Conservation (phyloP, 306 rosid genomes). For the Sophora flavescens region DNA sequence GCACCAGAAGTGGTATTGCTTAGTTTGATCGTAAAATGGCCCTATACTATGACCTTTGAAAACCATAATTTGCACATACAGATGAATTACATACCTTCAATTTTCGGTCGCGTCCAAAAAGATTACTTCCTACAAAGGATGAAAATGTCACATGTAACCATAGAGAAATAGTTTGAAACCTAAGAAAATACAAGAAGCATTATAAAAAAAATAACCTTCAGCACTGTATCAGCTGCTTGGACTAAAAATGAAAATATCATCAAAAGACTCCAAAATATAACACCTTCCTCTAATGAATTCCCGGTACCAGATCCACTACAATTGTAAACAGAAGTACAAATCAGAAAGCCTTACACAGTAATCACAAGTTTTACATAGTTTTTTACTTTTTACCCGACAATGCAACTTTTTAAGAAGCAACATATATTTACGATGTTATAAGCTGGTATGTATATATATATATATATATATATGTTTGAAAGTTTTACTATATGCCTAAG, state of each 20-base stretch:
- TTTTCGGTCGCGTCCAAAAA: slow-evolving; percentile 66
- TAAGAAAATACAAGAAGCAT: slow-evolving; percentile 39
- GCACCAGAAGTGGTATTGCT: slow-evolving; percentile 5
- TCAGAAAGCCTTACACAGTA: slow-evolving; percentile 21
- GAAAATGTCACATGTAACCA: slow-evolving; percentile 48
- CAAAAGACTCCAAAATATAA: slow-evolving; percentile 86
- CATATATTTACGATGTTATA: neutral
- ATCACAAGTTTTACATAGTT: slow-evolving; percentile 14
- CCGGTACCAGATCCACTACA: slow-evolving; percentile 88
- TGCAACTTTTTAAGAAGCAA: neutral
- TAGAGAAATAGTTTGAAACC: slow-evolving; percentile 35
- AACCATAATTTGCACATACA: slow-evolving; percentile 24
- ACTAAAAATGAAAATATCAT: slow-evolving; percentile 88
- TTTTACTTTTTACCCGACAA: slow-evolving; percentile 12
- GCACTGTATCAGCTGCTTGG: slow-evolving; percentile 87
- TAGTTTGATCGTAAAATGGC: slow-evolving; percentile 2
- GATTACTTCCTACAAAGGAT: slow-evolving; percentile 72
- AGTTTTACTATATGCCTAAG: slow-evolving; percentile 6
- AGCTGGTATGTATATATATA: too few relatives aligned
- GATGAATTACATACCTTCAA: slow-evolving; percentile 64
- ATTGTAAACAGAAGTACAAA: slow-evolving; percentile 39
- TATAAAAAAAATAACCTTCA: slow-evolving; percentile 68
- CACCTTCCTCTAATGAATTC: slow-evolving; percentile 78
- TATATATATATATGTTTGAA: neutral
- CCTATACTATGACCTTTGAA: slow-evolving; percentile 21